phyloP scores from a whole-genome alignment of 768 basidiomycete genomes.

The Myochromella boudieri region DNA sequence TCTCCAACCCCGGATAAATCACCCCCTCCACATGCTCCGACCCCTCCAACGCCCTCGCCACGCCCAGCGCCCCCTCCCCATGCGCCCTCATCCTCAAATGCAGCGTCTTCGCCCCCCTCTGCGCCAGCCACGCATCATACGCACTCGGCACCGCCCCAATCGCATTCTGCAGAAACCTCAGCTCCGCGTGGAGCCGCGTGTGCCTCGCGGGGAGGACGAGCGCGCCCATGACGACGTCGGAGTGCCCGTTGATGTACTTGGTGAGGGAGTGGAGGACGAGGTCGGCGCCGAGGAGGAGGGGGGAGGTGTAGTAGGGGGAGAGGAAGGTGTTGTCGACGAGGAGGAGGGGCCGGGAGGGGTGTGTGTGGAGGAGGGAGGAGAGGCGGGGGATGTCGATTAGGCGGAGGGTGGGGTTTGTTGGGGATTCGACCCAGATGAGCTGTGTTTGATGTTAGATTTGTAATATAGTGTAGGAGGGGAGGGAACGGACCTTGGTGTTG shows the following conservation, averaged over 20 bases:
- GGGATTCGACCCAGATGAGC: constrained; percentile 94
- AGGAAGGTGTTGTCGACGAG: constrained; percentile 95
- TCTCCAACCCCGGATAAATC: constrained; percentile 80
- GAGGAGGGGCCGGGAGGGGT: constrained; percentile 69
- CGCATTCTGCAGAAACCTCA: constrained; percentile 90
- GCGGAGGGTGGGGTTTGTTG: constrained; percentile 92
- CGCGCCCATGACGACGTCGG: constrained; percentile 90
- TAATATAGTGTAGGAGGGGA: not conserved
- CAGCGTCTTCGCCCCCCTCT: constrained; percentile 90
- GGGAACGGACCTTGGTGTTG: constrained; percentile 73
- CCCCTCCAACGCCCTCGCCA: constrained; percentile 61
- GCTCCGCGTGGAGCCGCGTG: constrained; percentile 43
- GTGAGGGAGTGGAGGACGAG: constrained; percentile 82
- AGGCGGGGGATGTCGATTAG: constrained; percentile 80
- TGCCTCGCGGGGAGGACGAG: constrained; percentile 66
- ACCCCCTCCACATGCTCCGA: constrained; percentile 72
- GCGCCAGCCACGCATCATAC: constrained; percentile 88
- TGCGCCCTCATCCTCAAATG: constrained; percentile 86
- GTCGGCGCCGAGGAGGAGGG: constrained; percentile 82
- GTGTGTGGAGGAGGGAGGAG: constrained; percentile 59
- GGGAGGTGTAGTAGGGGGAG: constrained; percentile 88
- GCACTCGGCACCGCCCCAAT: constrained; percentile 83
- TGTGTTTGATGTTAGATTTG: constrained; percentile 25
- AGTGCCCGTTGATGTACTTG: constrained; percentile 94
- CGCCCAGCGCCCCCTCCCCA: constrained; percentile 75